phyloP scores from a whole-genome alignment of 2,329 filamentous ascomycete genomes.

The Dactylella cylindrospora region DNA sequence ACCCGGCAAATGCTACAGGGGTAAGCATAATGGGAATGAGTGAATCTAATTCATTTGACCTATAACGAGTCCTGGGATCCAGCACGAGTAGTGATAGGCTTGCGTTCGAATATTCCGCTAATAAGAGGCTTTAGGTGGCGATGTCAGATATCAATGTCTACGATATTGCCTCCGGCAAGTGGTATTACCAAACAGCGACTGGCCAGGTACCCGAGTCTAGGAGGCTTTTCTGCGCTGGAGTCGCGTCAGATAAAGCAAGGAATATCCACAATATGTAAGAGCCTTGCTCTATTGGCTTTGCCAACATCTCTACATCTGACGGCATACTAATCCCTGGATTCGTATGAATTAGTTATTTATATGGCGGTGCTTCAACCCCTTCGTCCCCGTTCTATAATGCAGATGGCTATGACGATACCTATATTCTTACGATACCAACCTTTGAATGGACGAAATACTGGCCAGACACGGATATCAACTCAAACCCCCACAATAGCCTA shows the following conservation, averaged over 20 bases:
- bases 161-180: conserved; percentile 62
- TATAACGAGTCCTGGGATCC: background rate
- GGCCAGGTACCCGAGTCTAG: conserved; percentile 59
- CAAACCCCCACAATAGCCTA: conserved; percentile 59
- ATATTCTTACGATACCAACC: conserved; percentile 63
- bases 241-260: conserved; percentile 61
- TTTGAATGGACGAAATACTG: conserved; percentile 66
- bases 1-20: background rate
- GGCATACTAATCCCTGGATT: conserved; percentile 16
- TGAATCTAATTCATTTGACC: too few species aligned
- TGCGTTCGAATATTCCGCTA: background rate
- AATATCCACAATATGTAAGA: conserved; percentile 67
- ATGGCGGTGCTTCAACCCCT: conserved; percentile 57
- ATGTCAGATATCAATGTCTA: conserved; percentile 56
- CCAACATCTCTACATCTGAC: conserved; percentile 5
- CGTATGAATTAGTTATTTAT: conserved; percentile 58
- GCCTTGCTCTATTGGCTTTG: background rate
- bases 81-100: background rate
- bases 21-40: too few species aligned
- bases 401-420: conserved; percentile 63
- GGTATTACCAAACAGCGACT: conserved; percentile 62
- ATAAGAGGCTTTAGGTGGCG: background rate
- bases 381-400: conserved; percentile 55
- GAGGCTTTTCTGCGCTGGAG: conserved; percentile 64
- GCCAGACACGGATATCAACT: conserved; percentile 52